Evolutionary conservation across 306 rosid genomes (phyloP).

Genomic region (Sindora glabra): DNA sequence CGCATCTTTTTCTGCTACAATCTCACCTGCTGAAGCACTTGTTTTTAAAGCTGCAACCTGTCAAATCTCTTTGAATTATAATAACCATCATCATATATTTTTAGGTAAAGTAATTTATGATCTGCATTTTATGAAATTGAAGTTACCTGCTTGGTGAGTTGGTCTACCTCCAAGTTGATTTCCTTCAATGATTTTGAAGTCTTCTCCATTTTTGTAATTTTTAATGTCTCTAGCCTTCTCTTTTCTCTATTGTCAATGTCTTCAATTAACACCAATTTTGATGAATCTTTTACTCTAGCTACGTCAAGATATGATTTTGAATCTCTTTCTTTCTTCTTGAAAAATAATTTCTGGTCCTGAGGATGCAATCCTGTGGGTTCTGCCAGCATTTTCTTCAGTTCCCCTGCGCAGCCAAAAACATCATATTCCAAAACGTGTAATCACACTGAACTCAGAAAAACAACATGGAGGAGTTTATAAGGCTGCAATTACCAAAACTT

Average conservation of each 20-base stretch:
- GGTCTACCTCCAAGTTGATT: conserved; percentile 48
- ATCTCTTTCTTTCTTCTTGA: conserved; percentile 69
- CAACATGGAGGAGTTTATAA: background rate
- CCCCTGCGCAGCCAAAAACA: conserved; percentile 43
- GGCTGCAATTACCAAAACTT: conserved; percentile 55
- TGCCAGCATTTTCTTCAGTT: conserved; percentile 74
- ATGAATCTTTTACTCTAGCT: conserved; percentile 59
- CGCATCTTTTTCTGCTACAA: conserved; percentile 30
- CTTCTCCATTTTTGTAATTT: conserved; percentile 41
- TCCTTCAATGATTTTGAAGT: conserved; percentile 42
- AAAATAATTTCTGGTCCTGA: conserved; percentile 61
- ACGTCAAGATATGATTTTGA: conserved; percentile 70
- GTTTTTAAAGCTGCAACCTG: conserved; percentile 59
- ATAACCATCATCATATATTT: background rate
- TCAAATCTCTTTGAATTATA: conserved; percentile 13
- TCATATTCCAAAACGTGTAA: background rate
- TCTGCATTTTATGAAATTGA: background rate
- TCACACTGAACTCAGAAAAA: background rate
- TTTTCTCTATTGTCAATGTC: conserved; percentile 51
- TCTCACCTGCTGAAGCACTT: conserved; percentile 25
- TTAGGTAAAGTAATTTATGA: too few relatives aligned
- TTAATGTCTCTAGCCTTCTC: conserved; percentile 39
- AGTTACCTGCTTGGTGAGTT: conserved; percentile 54
- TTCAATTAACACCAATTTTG: conserved; percentile 50
- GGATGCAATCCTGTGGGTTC: conserved; percentile 57